Evolutionary conservation across 768 basidiomycete genomes (phyloP), one percentile per base, ranked within the genome.

Genomic region (Collybia sordida): DNA sequence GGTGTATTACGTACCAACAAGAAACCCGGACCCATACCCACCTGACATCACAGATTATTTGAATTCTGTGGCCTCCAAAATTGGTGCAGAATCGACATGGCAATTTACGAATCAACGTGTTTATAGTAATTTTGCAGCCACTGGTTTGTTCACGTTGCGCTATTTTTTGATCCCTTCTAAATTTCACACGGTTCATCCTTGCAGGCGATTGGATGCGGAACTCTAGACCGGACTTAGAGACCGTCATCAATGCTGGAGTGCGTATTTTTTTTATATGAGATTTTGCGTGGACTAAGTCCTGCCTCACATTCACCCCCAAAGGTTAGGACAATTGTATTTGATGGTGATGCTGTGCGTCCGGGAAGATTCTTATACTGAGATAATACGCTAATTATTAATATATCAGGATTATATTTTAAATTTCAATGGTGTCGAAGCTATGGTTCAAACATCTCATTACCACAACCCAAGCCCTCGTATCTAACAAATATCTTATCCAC

Each of bases 201-300:
- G 1, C 37, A 74, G 76, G 74, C 18, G 83, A 86, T 56, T 84
- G 81, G 81, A 84, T 84, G 80, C 64, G 71, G 40, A 75, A 70
- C 49, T 72, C 71, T 1, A 61, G 72, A 15, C 78, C 77, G 0
- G 52, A 76, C 50, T 64, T 86, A 19, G 81, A 84, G 62, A 72
- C 62, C 4, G 80, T 85, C 12, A 81, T 86, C 56, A 72, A 83
- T 51, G 72, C 81, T 44, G 82, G 83, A 11, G 79, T 80, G 36
- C 24, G 73, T 42, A 57, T 41, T 22, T n/a, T 17, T 24, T 11
- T 19, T 28, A 6, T 23, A 27, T 34, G 14, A 3, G 31, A 7
- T 36, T 37, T 15, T 44, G 18, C 9, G 2, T 8, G 6, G 11
- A 8, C 11, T 38, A 5, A 28, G 42, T 21, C 15, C 31, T 14